Conservation (phyloP, 1,284 basidiomycete species). For the Austropuccinia psidii region DNA sequence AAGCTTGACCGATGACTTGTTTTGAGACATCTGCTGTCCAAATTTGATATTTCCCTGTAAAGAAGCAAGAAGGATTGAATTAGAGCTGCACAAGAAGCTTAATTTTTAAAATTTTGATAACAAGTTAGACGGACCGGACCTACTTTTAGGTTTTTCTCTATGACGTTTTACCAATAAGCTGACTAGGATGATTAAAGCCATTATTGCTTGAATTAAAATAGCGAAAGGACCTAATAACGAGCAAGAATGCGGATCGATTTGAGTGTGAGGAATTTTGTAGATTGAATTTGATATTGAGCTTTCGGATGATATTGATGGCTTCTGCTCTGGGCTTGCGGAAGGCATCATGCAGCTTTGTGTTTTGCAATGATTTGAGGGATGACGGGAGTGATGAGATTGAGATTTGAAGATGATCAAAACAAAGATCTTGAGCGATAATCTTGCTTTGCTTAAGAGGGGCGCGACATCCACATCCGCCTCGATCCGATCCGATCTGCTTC, state of each 20-base stretch:
- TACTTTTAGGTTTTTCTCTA: constrained; percentile 32
- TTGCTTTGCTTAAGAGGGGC: no score
- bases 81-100: background rate
- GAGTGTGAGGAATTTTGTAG: background rate
- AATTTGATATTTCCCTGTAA: constrained; percentile 29
- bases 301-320: no score
- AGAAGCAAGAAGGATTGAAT: background rate
- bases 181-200: constrained; percentile 31
- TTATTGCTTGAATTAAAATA: constrained; percentile 26
- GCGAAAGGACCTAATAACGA: constrained; percentile 34
- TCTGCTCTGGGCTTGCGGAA: no score
- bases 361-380: no score
- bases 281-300: no score
- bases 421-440: no score
- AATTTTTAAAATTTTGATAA: no score
- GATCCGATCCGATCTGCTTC: no score
- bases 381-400: no score
- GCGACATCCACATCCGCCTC: no score
- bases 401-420: no score
- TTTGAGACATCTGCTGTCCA: constrained; percentile 50
- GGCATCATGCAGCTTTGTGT: no score
- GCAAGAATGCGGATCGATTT: constrained; percentile 28
- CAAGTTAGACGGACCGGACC: background rate
- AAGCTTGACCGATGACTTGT: constrained; percentile 82
- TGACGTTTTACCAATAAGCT: constrained; percentile 29